phyloP scores from a whole-genome alignment of 176 grass and related monocot genomes.

The Oryza glaberrima region DNA sequence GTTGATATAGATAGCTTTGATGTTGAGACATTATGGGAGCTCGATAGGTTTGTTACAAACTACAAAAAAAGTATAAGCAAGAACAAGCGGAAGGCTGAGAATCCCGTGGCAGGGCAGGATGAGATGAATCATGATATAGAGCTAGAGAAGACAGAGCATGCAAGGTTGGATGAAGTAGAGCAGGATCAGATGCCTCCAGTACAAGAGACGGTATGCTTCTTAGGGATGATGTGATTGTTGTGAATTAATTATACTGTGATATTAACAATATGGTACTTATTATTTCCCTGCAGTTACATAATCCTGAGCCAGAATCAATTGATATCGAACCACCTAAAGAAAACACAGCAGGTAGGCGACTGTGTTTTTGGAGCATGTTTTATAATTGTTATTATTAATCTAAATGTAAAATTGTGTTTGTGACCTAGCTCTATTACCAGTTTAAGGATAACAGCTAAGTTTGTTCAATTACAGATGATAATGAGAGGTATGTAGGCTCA shows the following conservation, averaged over 20 bases:
- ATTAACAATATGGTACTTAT: slow-evolving; percentile 21
- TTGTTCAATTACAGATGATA: slow-evolving; percentile 52
- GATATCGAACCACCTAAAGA: slow-evolving; percentile 51
- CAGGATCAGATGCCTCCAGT: slow-evolving; percentile 33
- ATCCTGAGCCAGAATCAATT: slow-evolving; percentile 53
- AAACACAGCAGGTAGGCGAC: slow-evolving; percentile 49
- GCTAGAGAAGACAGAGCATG: slow-evolving; percentile 46
- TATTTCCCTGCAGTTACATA: slow-evolving; percentile 36
- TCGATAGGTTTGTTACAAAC: slow-evolving; percentile 81
- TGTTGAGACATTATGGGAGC: slow-evolving; percentile 86
- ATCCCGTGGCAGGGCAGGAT: slow-evolving; percentile 55
- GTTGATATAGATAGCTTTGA: slow-evolving; percentile 91
- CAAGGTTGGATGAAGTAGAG: slow-evolving; percentile 46
- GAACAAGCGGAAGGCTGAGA: slow-evolving; percentile 78
- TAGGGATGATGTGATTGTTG: background rate
- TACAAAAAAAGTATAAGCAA: slow-evolving; percentile 82
- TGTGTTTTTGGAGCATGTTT: slow-evolving; percentile 1
- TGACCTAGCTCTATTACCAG: slow-evolving; percentile 8
- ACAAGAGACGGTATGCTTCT: slow-evolving; percentile 60
- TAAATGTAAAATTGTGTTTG: slow-evolving; percentile 28
- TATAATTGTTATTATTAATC: background rate
- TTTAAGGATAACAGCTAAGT: slow-evolving; percentile 30
- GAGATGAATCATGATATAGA: slow-evolving; percentile 41
- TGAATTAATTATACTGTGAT: slow-evolving; percentile 6
- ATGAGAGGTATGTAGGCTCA: slow-evolving; percentile 60